Evolutionary conservation across 2,329 filamentous ascomycete species (phyloP), one percentile per base, ranked within the genome.

Genomic region (Aureobasidium leucospermi): DNA sequence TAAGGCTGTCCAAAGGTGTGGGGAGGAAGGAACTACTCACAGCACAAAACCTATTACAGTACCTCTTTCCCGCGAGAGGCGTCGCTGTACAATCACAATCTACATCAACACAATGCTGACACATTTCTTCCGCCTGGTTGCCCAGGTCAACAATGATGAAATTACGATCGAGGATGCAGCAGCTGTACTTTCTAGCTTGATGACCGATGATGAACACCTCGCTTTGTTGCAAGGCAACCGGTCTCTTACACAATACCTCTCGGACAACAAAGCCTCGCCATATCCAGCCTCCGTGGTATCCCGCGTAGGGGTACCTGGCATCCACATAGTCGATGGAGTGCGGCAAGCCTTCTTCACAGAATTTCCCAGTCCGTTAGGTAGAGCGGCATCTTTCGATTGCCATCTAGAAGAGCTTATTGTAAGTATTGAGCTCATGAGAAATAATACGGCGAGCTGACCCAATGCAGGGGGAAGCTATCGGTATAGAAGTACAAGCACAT

Each of bases 161-260:
- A 58, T 32, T 1, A 58, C 32, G n/a, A 32, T 48, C 6, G 32
- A 58, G 1, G 55, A 47, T 1, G 57, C 46, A 1, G 46, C 46
- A 2, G 29, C 5, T 29, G 11, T 23, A 28, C 36, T 59, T 11
- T 52, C 23, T 2, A 15, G 19, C 16, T 13, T 42, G 10, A 49
- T 59, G 45, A 51, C 43, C 5, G 57, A 59, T 16, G 45, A 49
- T 51, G 57, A 59, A 10, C 46, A 48, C 10, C 46, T 59, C 28
- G 57, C 45, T 23, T 10, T 52, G 6, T 46, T 59, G 2, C 57
- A 59, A 23, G 57, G 57, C 29, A 23, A 45, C n/a, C 11, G 11
- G 6, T 58, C 34, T 15, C 43, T 47, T 7, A 39, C 42, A 16
- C 41, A 43, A 38, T 46, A 47, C 29, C 55, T 58, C 4, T 58